A percentile compares a stretch with the other conserved stretches of the same genome.
Evolutionary conservation across 257 asterid species (phyloP).

Genomic region (Cruciata laevipes): DNA sequence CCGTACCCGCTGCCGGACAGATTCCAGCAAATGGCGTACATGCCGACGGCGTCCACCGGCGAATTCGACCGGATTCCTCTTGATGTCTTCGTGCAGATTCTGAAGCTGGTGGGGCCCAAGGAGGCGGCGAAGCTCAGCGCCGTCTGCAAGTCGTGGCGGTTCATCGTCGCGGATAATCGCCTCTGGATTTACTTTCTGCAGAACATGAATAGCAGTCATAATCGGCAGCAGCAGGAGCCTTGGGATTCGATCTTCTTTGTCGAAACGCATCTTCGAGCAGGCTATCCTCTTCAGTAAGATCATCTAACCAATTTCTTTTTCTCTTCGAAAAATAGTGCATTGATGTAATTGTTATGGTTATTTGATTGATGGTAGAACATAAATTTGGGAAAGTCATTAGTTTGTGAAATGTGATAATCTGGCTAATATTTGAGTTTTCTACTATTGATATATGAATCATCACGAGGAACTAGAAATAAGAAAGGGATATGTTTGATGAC

Average conservation of each 20-base stretch:
- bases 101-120: constrained; percentile 63
- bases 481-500: too few species aligned
- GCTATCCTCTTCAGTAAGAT: constrained; percentile 72
- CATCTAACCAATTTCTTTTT: neutral
- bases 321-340: neutral
- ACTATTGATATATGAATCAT: too few species aligned
- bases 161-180: constrained; percentile 66
- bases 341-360: too few species aligned
- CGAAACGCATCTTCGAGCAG: constrained; percentile 70
- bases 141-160: constrained; percentile 79
- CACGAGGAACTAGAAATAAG: too few species aligned
- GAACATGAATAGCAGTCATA: constrained; percentile 15
- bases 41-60: constrained; percentile 61
- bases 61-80: constrained; percentile 76
- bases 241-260: constrained; percentile 80
- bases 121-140: constrained; percentile 63
- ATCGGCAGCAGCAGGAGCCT: constrained; percentile 34
- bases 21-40: constrained; percentile 41
- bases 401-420: too few species aligned
- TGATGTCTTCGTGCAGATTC: constrained; percentile 57
- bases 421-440: too few species aligned
- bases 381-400: too few species aligned
- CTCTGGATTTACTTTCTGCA: constrained; percentile 88
- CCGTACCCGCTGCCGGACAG: constrained; percentile 33
- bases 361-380: too few species aligned